These are phyloP conservation scores for Podaxis sp. DNA, from an alignment of 768 basidiomycete species.

Conservation along the genomic window DNA sequence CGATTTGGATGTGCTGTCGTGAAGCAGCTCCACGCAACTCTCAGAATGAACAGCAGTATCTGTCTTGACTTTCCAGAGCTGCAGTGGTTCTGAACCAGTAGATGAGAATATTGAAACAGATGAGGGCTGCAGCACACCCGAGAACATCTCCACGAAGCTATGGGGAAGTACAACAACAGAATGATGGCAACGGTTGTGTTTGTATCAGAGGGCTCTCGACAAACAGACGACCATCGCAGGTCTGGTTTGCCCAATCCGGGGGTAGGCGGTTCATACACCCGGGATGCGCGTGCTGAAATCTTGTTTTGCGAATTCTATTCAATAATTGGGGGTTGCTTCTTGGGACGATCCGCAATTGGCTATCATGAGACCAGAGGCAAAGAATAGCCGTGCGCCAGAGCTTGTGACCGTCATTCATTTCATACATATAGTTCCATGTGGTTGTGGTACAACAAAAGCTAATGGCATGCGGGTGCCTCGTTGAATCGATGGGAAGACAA, in stretches of 20 bases:
- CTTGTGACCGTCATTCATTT: neutral
- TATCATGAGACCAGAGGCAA: neutral
- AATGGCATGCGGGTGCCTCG: neutral
- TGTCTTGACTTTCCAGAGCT: conserved; percentile 47
- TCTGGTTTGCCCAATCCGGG: neutral
- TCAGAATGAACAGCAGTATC: conserved; percentile 49
- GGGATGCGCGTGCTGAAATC: neutral
- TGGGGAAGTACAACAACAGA: neutral
- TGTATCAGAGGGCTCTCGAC: neutral
- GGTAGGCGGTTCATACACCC: neutral
- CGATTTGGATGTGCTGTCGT: conserved; percentile 57
- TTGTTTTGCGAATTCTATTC: neutral
- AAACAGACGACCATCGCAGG: neutral
- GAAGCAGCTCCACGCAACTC: conserved; percentile 64
- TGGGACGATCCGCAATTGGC: neutral
- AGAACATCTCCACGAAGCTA: conserved; percentile 46
- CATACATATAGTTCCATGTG: neutral
- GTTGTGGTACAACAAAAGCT: neutral
- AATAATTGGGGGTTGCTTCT: neutral
- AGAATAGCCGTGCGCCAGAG: neutral
- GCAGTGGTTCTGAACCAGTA: conserved; percentile 60
- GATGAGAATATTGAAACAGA: conserved; percentile 77
- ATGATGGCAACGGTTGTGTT: neutral
- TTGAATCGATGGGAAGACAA: neutral
- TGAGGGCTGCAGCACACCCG: conserved; percentile 56